Conservation (phyloP, 768 basidiomycete species). For the Pluteus cervinus region DNA sequence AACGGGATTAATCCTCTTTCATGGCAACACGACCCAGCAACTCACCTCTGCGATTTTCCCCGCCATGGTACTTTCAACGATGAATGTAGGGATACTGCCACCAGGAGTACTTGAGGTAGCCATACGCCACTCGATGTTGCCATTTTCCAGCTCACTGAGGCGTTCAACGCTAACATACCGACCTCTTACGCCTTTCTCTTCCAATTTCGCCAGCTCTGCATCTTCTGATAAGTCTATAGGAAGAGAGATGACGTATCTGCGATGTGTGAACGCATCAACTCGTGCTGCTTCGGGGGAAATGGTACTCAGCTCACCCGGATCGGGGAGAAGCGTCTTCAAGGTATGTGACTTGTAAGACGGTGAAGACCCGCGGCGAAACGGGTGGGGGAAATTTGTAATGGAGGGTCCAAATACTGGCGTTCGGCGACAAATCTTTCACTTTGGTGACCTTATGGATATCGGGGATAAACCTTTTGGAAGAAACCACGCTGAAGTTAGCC, state of each 20-base stretch:
- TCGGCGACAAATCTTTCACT: constrained; percentile 58
- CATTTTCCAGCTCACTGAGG: constrained; percentile 54
- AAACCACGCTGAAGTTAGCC: background rate
- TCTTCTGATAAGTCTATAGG: constrained; percentile 62
- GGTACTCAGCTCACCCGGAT: constrained; percentile 45
- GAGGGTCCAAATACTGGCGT: constrained; percentile 62
- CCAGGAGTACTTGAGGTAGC: constrained; percentile 71
- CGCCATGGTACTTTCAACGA: constrained; percentile 56
- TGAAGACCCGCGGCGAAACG: constrained; percentile 70
- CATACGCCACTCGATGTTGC: constrained; percentile 74
- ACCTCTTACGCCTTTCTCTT: constrained; percentile 60
- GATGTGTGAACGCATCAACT: background rate
- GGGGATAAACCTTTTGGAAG: constrained; percentile 53
- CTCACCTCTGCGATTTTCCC: constrained; percentile 58
- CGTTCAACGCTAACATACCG: constrained; percentile 69
- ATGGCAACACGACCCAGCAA: constrained; percentile 1
- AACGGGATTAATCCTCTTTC: background rate
- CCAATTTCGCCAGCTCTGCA: constrained; percentile 50
- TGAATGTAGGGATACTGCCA: constrained; percentile 59
- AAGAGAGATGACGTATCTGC: constrained; percentile 52
- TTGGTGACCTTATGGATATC: constrained; percentile 57
- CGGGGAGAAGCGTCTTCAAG: constrained; percentile 43
- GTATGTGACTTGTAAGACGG: constrained; percentile 61
- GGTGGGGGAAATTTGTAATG: constrained; percentile 71
- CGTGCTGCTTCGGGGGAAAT: constrained; percentile 17